Conservation (phyloP, 768 basidiomycete genomes). For the Amylocystis lapponica region DNA sequence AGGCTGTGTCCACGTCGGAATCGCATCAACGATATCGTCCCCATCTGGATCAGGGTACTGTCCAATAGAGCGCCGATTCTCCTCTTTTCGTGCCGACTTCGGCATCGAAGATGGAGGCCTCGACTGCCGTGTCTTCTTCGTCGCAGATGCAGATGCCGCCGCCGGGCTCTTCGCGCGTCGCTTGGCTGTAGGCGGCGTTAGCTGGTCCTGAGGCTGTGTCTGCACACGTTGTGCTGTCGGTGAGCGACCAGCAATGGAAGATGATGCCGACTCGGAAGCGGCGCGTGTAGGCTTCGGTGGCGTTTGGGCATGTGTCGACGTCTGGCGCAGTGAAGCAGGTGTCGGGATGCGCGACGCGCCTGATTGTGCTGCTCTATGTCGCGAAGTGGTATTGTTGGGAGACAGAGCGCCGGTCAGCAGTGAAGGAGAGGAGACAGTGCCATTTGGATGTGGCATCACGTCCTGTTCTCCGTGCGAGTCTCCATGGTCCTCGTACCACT, state of each 20-base stretch:
- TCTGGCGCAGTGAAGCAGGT: constrained; percentile 29
- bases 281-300: constrained; percentile 33
- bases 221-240: constrained; percentile 12
- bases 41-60: constrained; percentile 59
- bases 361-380: constrained; percentile 17
- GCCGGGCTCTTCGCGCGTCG: constrained; percentile 44
- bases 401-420: constrained; percentile 19
- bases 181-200: constrained; percentile 26
- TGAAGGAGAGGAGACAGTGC: constrained; percentile 15
- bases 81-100: constrained; percentile 35
- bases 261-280: constrained; percentile 30
- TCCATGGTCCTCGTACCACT: constrained; percentile 35
- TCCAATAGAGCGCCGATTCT: constrained; percentile 53
- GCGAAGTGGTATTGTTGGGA: constrained; percentile 7
- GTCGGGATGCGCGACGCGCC: constrained; percentile 16
- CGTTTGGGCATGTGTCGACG: constrained; percentile 38
- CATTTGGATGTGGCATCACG: constrained; percentile 13
- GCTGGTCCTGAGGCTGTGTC: constrained; percentile 10
- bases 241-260: constrained; percentile 12
- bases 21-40: constrained; percentile 63
- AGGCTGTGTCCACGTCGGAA: constrained; percentile 80
- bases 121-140: constrained; percentile 36
- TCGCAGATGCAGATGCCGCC: constrained; percentile 29
- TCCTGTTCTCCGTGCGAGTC: constrained; percentile 16
- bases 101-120: constrained; percentile 27